Evolutionary conservation across 1,139 yeast genomes (phyloP).

Genomic region (Geotrichum klebahnii): DNA sequence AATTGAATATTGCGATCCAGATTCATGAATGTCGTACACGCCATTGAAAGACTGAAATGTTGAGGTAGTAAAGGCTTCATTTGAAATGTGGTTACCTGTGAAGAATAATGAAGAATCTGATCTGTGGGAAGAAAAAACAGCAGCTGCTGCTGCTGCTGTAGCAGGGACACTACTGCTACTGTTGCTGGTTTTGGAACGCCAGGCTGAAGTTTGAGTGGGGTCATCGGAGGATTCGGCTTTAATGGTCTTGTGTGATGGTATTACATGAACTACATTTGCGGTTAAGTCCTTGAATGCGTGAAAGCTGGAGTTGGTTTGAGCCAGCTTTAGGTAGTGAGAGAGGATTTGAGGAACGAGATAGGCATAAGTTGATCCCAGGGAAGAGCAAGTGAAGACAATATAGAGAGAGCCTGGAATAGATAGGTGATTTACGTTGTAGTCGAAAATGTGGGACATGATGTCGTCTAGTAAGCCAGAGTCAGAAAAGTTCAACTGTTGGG

Average conservation of each 20-base stretch:
- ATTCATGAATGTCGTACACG: constrained; percentile 5
- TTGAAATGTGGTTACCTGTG: too few relatives aligned
- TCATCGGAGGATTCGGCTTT: constrained; percentile 6
- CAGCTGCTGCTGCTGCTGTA: not conserved
- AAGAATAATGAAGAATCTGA: not conserved
- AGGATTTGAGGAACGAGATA: constrained; percentile 14
- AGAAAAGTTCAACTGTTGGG: not conserved
- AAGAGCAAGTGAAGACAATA: constrained; percentile 17
- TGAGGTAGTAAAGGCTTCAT: not conserved
- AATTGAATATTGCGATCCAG: constrained; percentile 1
- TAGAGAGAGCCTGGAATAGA: not conserved
- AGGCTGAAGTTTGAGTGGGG: not conserved
- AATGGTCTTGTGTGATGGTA: constrained; percentile 17
- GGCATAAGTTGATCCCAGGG: constrained; percentile 13
- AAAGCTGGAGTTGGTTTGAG: constrained; percentile 1
- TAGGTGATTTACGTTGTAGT: not conserved
- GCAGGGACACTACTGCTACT: not conserved
- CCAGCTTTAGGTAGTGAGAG: constrained; percentile 5
- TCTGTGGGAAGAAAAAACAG: not conserved
- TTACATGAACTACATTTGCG: constrained; percentile 18
- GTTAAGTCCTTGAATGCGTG: not conserved
- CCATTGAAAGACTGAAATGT: constrained; percentile 9
- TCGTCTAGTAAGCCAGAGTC: constrained; percentile 7
- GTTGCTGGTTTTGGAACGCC: too few relatives aligned
- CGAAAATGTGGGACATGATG: constrained; percentile 10